These are phyloP conservation scores for Hypoxylon intermedium DNA, from an alignment of 495 filamentous ascomycete species.

Conservation along the genomic window DNA sequence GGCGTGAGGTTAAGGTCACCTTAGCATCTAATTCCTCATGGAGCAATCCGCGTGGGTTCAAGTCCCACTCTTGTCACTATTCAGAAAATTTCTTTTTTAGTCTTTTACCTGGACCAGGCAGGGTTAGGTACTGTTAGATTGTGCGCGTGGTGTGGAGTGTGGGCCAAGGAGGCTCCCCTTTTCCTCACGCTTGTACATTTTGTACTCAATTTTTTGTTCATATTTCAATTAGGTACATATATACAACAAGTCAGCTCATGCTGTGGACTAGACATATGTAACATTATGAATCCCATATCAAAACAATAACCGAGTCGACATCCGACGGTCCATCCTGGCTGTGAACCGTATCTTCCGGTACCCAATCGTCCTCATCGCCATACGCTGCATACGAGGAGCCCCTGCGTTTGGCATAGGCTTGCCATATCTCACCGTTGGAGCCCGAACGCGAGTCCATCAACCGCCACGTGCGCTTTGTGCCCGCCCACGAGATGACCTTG, in stretches of 20 bases:
- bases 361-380: slow-evolving; percentile 39
- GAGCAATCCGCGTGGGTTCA: slow-evolving; percentile 53
- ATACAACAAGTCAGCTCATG: not conserved
- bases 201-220: not conserved
- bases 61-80: slow-evolving; percentile 51
- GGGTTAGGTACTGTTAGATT: too few relatives aligned
- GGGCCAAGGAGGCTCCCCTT: too few relatives aligned
- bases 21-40: slow-evolving; percentile 44
- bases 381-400: slow-evolving; percentile 16
- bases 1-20: slow-evolving; percentile 53
- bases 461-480: slow-evolving; percentile 46
- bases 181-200: too few relatives aligned
- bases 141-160: too few relatives aligned
- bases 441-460: slow-evolving; percentile 42
- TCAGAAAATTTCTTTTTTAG: too few relatives aligned
- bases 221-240: not conserved
- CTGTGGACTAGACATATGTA: not conserved
- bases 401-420: slow-evolving; percentile 48
- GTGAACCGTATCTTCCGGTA: slow-evolving; percentile 38
- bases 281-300: slow-evolving; percentile 39
- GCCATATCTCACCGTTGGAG: slow-evolving; percentile 46
- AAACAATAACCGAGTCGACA: slow-evolving; percentile 41
- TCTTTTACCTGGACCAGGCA: too few relatives aligned
- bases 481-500: slow-evolving; percentile 37
- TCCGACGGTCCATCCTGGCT: slow-evolving; percentile 38